These are phyloP conservation scores for Serendipita indica DNA, from an alignment of 768 basidiomycete genomes.

Conservation along the genomic window DNA sequence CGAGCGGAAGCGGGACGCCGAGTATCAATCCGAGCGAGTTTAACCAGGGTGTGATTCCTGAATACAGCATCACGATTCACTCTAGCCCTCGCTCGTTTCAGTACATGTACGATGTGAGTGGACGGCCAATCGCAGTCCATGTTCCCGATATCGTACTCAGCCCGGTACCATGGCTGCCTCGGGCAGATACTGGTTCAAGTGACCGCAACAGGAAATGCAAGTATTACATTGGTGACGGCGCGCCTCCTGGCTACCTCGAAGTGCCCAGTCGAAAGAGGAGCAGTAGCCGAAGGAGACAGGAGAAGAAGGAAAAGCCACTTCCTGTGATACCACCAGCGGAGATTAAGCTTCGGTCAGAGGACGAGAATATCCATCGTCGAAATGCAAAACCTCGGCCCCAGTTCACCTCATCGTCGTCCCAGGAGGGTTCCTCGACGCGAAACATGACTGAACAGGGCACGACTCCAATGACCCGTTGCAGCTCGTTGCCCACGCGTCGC, in stretches of 20 bases:
- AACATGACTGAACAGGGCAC: no score
- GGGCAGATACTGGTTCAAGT: not conserved
- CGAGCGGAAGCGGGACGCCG: not conserved
- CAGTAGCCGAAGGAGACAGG: not conserved
- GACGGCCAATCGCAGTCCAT: not conserved
- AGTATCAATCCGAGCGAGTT: not conserved
- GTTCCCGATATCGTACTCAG: conserved; percentile 4
- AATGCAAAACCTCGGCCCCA: no score
- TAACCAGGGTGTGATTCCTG: not conserved
- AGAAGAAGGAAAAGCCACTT: not conserved
- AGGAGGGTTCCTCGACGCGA: no score
- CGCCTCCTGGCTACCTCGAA: not conserved
- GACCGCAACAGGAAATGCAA: not conserved
- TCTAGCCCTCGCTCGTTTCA: not conserved
- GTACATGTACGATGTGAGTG: not conserved
- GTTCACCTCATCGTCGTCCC: not conserved
- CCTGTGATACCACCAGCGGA: not conserved
- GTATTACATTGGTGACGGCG: not conserved
- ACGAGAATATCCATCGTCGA: not conserved
- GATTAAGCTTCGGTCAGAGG: not conserved
- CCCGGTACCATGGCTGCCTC: not conserved
- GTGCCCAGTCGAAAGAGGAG: conserved; percentile 1
- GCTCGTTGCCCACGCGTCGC: no score
- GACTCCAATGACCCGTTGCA: no score
- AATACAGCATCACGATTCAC: conserved; percentile 5